Conservation (phyloP, 2,329 filamentous ascomycete species). For the Colletotrichum navitas region DNA sequence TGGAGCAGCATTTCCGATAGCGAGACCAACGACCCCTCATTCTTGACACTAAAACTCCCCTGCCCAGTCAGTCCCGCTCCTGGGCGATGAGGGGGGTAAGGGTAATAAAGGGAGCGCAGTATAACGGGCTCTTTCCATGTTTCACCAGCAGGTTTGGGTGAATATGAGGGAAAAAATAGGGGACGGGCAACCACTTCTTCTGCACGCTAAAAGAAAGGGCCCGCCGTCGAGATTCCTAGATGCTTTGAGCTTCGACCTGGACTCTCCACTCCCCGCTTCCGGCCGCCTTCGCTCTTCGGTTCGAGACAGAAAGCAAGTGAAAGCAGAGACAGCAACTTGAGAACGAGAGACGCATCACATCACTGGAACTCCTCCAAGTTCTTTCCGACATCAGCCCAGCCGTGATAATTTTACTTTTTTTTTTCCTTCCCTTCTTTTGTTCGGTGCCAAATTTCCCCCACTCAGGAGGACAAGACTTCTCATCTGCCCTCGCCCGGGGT, state of each 20-base stretch:
- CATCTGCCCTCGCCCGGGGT: slow-evolving; percentile 18
- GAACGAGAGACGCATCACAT: neutral
- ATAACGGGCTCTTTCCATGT: slow-evolving; percentile 29
- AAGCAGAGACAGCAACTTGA: slow-evolving; percentile 16
- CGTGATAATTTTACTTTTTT: slow-evolving; percentile 3
- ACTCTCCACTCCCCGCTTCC: slow-evolving; percentile 40
- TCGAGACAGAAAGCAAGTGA: slow-evolving; percentile 18
- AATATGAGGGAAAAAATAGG: slow-evolving; percentile 27
- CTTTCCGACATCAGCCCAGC: slow-evolving; percentile 17
- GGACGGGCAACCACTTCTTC: slow-evolving; percentile 26
- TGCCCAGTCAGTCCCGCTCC: slow-evolving; percentile 31
- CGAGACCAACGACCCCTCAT: slow-evolving; percentile 23
- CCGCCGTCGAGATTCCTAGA: slow-evolving; percentile 36
- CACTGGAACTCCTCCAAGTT: slow-evolving; percentile 8
- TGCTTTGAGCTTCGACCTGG: slow-evolving; percentile 39
- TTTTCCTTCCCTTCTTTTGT: slow-evolving; percentile 1
- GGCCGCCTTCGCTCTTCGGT: slow-evolving; percentile 27
- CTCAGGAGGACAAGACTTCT: neutral
- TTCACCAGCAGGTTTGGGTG: slow-evolving; percentile 38
- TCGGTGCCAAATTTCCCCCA: slow-evolving; percentile 7
- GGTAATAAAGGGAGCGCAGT: slow-evolving; percentile 1
- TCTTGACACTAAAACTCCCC: slow-evolving; percentile 31
- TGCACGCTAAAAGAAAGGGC: slow-evolving; percentile 42
- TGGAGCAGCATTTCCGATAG: slow-evolving; percentile 21
- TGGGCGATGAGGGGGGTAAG: neutral